Evolutionary conservation across 2,329 filamentous ascomycete genomes (phyloP), one percentile per base, ranked within the genome.

Genomic region (Teratosphaeriaceae sp.): DNA sequence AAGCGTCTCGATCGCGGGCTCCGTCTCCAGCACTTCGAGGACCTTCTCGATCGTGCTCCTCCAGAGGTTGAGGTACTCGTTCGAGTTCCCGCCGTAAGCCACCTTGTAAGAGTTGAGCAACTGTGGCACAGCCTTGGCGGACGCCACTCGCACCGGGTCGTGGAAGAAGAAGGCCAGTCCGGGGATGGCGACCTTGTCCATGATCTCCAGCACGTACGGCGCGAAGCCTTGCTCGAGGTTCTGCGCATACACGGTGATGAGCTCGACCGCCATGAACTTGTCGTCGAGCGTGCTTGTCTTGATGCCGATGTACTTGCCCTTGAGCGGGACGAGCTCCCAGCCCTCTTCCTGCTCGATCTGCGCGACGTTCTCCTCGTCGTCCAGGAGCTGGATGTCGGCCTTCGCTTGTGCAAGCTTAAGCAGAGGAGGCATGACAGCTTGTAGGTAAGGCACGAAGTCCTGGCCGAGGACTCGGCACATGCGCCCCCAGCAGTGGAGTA

Each of bases 211-310:
- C 40, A 95, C 90, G 53, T 94, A 97, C 1, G 86, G 87, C 42
- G 92, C 88, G 62, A 98, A 98, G 22, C 85, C 80, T 18, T 77
- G 88, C 63, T 96, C 88, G n/a, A 98, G 76, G 20, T 95, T 89
- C 63, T 96, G 88, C 1, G 92, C 90, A 61, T 98, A 98, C 49
- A 98, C 90, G 36, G 94, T 89, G 47, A 98, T 84, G 41, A 98
- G 80, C 68, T 98, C 92, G 52, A 98, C 97, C n/a, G 92, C 92
- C 78, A 95, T 96, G 66, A 97, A 89, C 73, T 98, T 98, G 69
- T 98, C 92, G 58, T 98, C 92, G 65, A 98, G 82, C 8, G 85
- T 87, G 64, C 88, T 95, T 6, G 92, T 98, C 70, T 89, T 88
- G 70, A 98, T 98, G 51, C 92, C 92, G 59, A 98, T 96, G 66